A percentile compares a stretch with the other conserved stretches of the same genome.
Conservation (phyloP, 352 stramenopile species). For the Phytophthora ramorum region DNA sequence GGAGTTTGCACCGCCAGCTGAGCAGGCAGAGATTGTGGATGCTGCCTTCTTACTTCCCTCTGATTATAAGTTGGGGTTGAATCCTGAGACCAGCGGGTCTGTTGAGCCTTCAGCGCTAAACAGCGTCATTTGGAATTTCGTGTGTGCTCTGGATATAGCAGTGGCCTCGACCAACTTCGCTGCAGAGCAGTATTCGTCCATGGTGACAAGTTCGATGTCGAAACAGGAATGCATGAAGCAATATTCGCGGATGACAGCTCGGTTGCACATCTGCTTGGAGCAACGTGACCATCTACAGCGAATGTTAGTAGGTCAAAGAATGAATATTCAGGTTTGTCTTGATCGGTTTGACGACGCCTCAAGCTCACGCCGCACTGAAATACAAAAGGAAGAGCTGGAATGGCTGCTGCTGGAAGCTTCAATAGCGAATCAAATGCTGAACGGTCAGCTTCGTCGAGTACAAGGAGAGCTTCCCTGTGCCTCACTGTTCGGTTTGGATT, state of each 20-base stretch:
- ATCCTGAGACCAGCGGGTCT: slow-evolving; percentile 12
- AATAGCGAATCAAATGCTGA: slow-evolving; percentile 46
- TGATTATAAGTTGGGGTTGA: slow-evolving; percentile 17
- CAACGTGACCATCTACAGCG: slow-evolving; percentile 49
- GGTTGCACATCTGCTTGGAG: slow-evolving; percentile 55
- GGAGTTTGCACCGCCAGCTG: slow-evolving; percentile 37
- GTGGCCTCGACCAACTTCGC: slow-evolving; percentile 44
- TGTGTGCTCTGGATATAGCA: slow-evolving; percentile 55
- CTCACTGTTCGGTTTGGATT: slow-evolving; percentile 60
- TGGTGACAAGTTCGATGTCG: slow-evolving; percentile 12
- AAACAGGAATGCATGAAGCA: slow-evolving; percentile 37
- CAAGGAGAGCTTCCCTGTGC: slow-evolving; percentile 38
- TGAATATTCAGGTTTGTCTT: slow-evolving; percentile 26
- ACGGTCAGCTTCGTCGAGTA: slow-evolving; percentile 37
- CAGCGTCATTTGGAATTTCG: slow-evolving; percentile 58
- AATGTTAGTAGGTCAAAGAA: slow-evolving; percentile 42
- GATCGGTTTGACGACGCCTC: slow-evolving; percentile 14
- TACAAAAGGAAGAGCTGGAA: slow-evolving; percentile 32
- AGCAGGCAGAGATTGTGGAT: slow-evolving; percentile 49
- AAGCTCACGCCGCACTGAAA: neutral
- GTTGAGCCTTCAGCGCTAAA: slow-evolving; percentile 27
- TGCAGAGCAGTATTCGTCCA: slow-evolving; percentile 30
- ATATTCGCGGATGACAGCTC: slow-evolving; percentile 34
- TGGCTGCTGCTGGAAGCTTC: slow-evolving; percentile 39
- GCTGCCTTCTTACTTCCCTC: slow-evolving; percentile 55